Evolutionary conservation across 208 protist species (phyloP), one percentile per base, ranked within the genome.

Genomic region (Spongospora subterranea): DNA sequence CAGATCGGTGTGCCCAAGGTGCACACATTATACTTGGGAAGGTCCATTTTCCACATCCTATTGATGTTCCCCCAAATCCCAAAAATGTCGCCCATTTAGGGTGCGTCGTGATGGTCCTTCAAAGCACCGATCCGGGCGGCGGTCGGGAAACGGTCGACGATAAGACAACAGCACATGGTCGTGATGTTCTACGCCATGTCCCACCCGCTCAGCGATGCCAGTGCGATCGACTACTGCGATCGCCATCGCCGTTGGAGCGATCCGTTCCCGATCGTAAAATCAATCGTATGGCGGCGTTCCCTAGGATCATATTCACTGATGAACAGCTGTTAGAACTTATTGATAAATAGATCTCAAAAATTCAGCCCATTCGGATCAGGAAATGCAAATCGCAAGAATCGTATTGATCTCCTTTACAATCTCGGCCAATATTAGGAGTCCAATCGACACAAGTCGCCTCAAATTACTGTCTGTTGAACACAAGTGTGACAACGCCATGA

Each of bases 11-110:
- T 82, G 71, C 35, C 40, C 71, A 82, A 82, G 17, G n/a, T 82
- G 71, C n/a, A 82, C 71, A 17, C 71, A 82, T 82, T 82, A 82
- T n/a, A 82, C 13, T n/a, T 82, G 71, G 71, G 71, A 82, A 82
- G 35, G 71, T 82, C 6, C 71, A 43, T 82, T 45, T 45, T 6
- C 71, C 35, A 43, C 6, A 82, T 35, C 54, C 54, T 29, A 29
- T 29, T 65, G 20, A 65, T 17, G 54, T 65, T 29, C n/a, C n/a
- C n/a, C n/a, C n/a, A n/a, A n/a, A 65, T 65, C 20, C 54, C 29
- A 43, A 45, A 35, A 39, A 20, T 82, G 35, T 45, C 71, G 6
- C 6, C n/a, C n/a, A 45, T 43, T 6, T 43, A 35, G 71, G 13
- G 35, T 82, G n/a, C 17, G 71, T 82, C 13, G n/a, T 82, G n/a